A percentile compares a stretch with the other conserved stretches of the same genome.
Evolutionary conservation across 768 basidiomycete genomes (phyloP).

Genomic region (Phanerochaete sordida): DNA sequence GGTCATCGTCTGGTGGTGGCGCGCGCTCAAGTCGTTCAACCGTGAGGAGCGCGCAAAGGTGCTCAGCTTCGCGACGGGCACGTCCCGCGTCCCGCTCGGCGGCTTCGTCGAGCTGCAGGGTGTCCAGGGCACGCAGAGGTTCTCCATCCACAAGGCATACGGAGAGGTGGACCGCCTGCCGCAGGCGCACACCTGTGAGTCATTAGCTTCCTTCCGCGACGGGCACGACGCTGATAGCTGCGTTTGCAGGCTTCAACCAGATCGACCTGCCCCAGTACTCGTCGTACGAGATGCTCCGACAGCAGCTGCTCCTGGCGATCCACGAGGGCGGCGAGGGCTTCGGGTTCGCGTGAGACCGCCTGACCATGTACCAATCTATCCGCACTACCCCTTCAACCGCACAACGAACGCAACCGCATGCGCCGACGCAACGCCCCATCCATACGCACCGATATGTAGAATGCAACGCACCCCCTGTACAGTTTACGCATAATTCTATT

Average conservation of each 20-base stretch:
- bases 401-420: neutral
- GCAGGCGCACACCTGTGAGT: constrained; percentile 86
- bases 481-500: constrained; percentile 2
- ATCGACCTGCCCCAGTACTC: constrained; percentile 94
- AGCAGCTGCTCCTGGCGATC: constrained; percentile 86
- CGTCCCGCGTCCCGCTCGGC: constrained; percentile 88
- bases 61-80: constrained; percentile 93
- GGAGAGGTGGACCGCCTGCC: constrained; percentile 81
- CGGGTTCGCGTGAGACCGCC: constrained; percentile 60
- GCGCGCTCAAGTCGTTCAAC: constrained; percentile 95
- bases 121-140: constrained; percentile 89
- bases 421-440: neutral
- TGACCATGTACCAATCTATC: neutral
- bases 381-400: neutral
- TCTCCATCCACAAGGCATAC: constrained; percentile 94
- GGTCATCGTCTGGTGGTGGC: constrained; percentile 99
- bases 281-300: constrained; percentile 94
- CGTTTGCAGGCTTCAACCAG: constrained; percentile 82
- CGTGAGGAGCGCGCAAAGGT: constrained; percentile 97
- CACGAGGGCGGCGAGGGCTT: constrained; percentile 97
- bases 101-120: constrained; percentile 96
- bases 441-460: constrained; percentile 1
- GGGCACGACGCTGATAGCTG: neutral
- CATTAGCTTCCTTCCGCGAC: neutral
- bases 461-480: constrained; percentile 4